phyloP scores from a whole-genome alignment of 1,139 yeast species.

The Geotrichum reessii region DNA sequence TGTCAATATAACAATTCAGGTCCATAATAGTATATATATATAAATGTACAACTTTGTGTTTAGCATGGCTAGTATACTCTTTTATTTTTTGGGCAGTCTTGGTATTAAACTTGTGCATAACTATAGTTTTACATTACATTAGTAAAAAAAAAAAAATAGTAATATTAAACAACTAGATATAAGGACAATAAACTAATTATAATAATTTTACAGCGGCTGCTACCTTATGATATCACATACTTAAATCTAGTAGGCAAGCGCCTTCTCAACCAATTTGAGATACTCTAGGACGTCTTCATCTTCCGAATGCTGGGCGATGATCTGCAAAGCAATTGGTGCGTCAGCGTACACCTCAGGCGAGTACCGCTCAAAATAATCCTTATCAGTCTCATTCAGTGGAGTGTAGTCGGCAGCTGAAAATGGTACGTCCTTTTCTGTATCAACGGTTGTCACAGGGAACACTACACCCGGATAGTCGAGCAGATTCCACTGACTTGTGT shows the following conservation, averaged over 20 bases:
- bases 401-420: slow-evolving; percentile 27
- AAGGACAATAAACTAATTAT: not conserved
- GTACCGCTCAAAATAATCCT: slow-evolving; percentile 30
- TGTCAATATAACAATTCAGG: too few relatives aligned
- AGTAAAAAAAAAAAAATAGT: not conserved
- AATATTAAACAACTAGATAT: not conserved
- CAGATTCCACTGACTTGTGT: slow-evolving; percentile 46
- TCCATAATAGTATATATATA: too few relatives aligned
- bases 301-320: slow-evolving; percentile 39
- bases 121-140: not conserved
- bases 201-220: too few relatives aligned
- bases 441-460: slow-evolving; percentile 49
- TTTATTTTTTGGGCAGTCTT: too few relatives aligned
- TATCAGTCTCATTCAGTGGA: slow-evolving; percentile 32
- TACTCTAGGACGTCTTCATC: slow-evolving; percentile 33
- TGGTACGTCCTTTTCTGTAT: slow-evolving; percentile 37
- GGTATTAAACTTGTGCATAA: too few relatives aligned
- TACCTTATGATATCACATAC: too few relatives aligned
- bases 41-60: too few relatives aligned
- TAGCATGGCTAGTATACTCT: too few relatives aligned
- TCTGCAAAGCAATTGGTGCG: slow-evolving; percentile 43
- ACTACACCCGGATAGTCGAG: slow-evolving; percentile 49
- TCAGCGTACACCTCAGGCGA: slow-evolving; percentile 38
- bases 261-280: slow-evolving; percentile 14
- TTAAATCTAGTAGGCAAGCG: not conserved